phyloP scores from a whole-genome alignment of 2,329 filamentous ascomycete species.

The Fulvia fulva region DNA sequence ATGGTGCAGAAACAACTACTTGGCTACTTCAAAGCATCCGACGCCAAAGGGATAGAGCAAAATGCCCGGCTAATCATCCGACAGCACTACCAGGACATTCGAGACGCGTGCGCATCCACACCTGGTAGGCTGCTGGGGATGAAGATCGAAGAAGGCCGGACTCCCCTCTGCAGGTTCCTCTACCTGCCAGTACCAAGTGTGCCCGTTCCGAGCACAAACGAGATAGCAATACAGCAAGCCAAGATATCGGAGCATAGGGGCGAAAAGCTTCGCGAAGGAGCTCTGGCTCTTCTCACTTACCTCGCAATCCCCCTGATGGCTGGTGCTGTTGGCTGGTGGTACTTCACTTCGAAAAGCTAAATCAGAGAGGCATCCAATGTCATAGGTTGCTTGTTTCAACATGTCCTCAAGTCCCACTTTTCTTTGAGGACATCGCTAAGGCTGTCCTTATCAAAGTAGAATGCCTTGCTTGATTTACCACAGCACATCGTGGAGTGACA shows the following conservation, averaged over 20 bases:
- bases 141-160: slow-evolving; percentile 5
- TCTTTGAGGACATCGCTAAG: no score
- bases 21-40: not conserved
- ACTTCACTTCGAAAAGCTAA: no score
- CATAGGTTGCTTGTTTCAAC: no score
- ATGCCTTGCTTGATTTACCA: no score
- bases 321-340: no score
- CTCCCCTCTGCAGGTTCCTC: slow-evolving; percentile 5
- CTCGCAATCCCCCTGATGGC: no score
- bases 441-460: no score
- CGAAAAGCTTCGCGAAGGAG: no score
- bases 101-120: not conserved
- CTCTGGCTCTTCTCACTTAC: no score
- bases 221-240: not conserved
- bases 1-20: not conserved
- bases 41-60: not conserved
- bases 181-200: not conserved
- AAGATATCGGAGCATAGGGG: not conserved
- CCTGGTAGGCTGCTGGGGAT: slow-evolving; percentile 2
- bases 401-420: no score
- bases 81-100: not conserved
- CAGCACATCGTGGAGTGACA: no score
- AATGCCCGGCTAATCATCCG: not conserved
- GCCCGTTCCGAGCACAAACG: slow-evolving; percentile 4
- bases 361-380: no score